Base-by-base conservation (phyloP, 1,284 basidiomycete species). In the Boletus semigastroideus region DNA sequence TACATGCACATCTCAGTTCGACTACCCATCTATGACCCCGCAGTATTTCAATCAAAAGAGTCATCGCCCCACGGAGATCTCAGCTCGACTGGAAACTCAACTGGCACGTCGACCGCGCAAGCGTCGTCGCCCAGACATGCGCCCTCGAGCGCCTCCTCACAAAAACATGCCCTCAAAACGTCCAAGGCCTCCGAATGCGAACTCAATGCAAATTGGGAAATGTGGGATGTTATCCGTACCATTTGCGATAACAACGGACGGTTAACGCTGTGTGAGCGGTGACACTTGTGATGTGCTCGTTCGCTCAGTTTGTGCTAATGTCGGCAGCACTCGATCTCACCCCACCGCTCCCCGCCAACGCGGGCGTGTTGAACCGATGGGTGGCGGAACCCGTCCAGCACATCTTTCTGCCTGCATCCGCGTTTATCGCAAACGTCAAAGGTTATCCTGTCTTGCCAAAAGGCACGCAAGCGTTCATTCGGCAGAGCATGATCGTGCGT, bases 371-470 rank as follows among this genome's bases (percentile, higher is more conserved):
- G 44, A 78, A 79, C 51, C 84, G 95, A 64, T 99, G 97, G 97
- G 80, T 86, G 3, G 91, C 96, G 10, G 97, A 99, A 71, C 91
- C 94, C 1, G 86, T 96, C 6, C 82, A 85, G 43, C 82, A 93
- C 64, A 79, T 99, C 51, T 92, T 92, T 72, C 75, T 99, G 1
- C 95, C 97, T 4, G 86, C 93, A 2, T 84, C 86, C 5, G 83
- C 91, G 11, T 99, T 98, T 70, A 94, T 99, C 58, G 87, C 94
- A 12, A 99, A 99, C 69, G 84, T 87, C 31, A 97, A 98, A 72
- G 96, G 94, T 4, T 99, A 97, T 68, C 97, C 97, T 0, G 97
- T 99, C 1, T 79, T 99, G 14, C 90, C 91, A 17, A 99, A 98
- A 73, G 86, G 86, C 14, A 89, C 90, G 5, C 95, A 98, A 64